Conservation (phyloP, 306 rosid species). For the Ammopiptanthus mongolicus region DNA sequence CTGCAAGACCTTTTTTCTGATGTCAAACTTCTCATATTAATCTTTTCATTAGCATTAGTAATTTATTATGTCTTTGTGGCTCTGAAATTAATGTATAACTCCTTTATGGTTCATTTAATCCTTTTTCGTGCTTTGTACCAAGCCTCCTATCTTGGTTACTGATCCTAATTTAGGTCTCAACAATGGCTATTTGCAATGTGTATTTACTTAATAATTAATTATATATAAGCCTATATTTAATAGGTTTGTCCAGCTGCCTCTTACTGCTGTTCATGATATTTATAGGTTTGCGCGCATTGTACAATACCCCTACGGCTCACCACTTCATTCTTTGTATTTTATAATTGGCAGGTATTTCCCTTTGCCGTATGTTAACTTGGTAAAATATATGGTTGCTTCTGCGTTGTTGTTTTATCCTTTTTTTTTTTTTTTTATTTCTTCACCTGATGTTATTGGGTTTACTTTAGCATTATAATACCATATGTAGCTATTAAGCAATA, state of each 20-base stretch:
- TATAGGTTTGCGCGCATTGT: neutral
- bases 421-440: too few relatives aligned
- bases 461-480: constrained; percentile 1
- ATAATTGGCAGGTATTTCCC: too few relatives aligned
- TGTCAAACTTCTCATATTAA: neutral
- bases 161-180: neutral
- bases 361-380: too few relatives aligned
- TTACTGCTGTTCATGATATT: neutral
- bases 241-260: too few relatives aligned
- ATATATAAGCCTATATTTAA: neutral
- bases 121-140: neutral
- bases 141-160: constrained; percentile 2
- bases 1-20: neutral
- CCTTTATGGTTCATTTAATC: constrained; percentile 3
- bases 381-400: too few relatives aligned
- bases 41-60: neutral
- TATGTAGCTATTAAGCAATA: neutral
- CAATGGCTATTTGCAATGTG: neutral
- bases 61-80: neutral
- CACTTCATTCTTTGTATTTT: too few relatives aligned
- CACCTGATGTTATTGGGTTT: neutral
- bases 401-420: too few relatives aligned
- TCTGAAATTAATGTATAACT: neutral
- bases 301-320: neutral
- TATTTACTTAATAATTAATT: neutral